phyloP scores from a whole-genome alignment of 1,284 basidiomycete genomes.

The Malassezia vespertilionis region DNA sequence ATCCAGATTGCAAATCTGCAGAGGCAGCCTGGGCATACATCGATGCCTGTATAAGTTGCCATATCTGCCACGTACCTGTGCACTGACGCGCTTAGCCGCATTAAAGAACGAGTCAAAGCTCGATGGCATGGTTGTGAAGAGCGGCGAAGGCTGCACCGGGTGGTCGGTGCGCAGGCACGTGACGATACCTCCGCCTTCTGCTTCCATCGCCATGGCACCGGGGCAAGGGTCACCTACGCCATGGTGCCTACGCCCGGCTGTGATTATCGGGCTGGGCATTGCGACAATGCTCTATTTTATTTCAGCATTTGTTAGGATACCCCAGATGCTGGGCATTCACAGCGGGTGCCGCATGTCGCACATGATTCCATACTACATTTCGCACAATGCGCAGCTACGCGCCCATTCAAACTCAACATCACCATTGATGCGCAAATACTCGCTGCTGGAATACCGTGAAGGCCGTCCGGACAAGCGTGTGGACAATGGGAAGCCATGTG shows the following conservation, averaged over 20 bases:
- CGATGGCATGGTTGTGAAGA: conserved; percentile 44
- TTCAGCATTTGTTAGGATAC: conserved; percentile 22
- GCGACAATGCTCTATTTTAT: conserved; percentile 15
- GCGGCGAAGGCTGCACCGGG: no score
- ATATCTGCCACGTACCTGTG: conserved; percentile 54
- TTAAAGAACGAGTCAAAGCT: conserved; percentile 68
- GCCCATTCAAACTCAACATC: conserved; percentile 57
- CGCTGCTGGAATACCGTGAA: conserved; percentile 81
- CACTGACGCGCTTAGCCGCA: conserved; percentile 67
- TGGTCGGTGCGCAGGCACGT: not conserved
- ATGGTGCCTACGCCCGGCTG: not conserved
- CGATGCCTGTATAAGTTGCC: conserved; percentile 21
- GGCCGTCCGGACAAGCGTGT: conserved; percentile 10
- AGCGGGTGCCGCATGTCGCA: conserved; percentile 80
- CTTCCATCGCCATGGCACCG: not conserved
- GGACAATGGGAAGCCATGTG: conserved; percentile 1
- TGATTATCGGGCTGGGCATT: not conserved
- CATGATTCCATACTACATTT: conserved; percentile 79
- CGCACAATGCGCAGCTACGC: conserved; percentile 49
- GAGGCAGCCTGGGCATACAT: conserved; percentile 38
- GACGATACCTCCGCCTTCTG: no score
- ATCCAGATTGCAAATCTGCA: conserved; percentile 32
- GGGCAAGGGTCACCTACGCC: not conserved
- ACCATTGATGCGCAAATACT: conserved; percentile 60
- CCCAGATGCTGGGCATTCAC: conserved; percentile 22